Percentiles rank a stretch among this genome's conserved stretches.
phyloP scores from a whole-genome alignment of 2,329 filamentous ascomycete genomes.

The Gyromitra esculenta region DNA sequence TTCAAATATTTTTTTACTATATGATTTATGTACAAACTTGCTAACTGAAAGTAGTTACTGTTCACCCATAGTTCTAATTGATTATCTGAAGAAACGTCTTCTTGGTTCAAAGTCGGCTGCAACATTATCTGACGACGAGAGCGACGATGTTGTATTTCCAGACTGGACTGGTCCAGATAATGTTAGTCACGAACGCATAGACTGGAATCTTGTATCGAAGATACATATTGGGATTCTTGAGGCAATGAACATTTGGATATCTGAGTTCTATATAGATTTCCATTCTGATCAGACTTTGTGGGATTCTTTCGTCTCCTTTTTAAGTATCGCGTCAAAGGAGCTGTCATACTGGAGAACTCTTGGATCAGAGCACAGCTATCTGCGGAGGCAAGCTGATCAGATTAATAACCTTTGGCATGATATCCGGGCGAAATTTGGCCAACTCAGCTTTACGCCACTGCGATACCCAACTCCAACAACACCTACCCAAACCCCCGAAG shows the following conservation, averaged over 20 bases:
- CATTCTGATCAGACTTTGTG: slow-evolving; percentile 57
- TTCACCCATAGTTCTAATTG: slow-evolving; percentile 58
- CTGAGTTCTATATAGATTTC: slow-evolving; percentile 58
- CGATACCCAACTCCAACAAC: slow-evolving; percentile 42
- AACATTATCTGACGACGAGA: slow-evolving; percentile 56
- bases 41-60: slow-evolving; percentile 54
- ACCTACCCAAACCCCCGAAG: slow-evolving; percentile 28
- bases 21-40: neutral
- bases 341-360: slow-evolving; percentile 56
- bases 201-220: slow-evolving; percentile 58
- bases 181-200: slow-evolving; percentile 56
- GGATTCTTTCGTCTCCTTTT: slow-evolving; percentile 58
- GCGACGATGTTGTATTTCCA: slow-evolving; percentile 58
- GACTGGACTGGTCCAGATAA: slow-evolving; percentile 58
- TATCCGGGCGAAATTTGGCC: slow-evolving; percentile 57
- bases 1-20: neutral
- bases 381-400: slow-evolving; percentile 56
- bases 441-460: slow-evolving; percentile 53
- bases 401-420: slow-evolving; percentile 57
- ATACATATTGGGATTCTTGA: slow-evolving; percentile 58
- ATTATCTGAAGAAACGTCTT: slow-evolving; percentile 59
- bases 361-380: slow-evolving; percentile 53
- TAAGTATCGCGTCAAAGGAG: slow-evolving; percentile 57
- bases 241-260: slow-evolving; percentile 58
- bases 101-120: slow-evolving; percentile 58